Base-by-base conservation (phyloP, 148 eudicot genomes). In the Selenicereus undatus region DNA sequence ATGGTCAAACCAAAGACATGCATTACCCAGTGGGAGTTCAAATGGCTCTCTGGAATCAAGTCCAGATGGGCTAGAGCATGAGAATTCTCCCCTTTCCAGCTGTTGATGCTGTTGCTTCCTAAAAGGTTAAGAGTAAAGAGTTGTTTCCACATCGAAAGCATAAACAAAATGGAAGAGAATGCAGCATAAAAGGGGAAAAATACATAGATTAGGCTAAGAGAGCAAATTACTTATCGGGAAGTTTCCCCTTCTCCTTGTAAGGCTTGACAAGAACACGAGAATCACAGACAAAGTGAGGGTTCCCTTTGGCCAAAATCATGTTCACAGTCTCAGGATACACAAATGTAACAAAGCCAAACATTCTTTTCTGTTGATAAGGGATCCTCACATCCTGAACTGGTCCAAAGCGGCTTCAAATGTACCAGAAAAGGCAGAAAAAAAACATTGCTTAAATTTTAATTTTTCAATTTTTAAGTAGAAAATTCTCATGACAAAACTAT, bases 231-330 rank as follows among this genome's bases (percentile, higher is more conserved):
- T 90, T 95, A 86, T 92, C 97, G 11, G 88, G 92, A 50, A 92
- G 76, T 83, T 93, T 95, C 56, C 97, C 96, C 82, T 95, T 95
- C 89, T 95, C 98, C 88, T 93, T 95, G 89, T 95, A 95, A 50
- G 98, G 97, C 85, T 95, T 95, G 58, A 95, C 98, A 76, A 95
- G 97, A 82, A 95, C 98, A 4, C 98, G 96, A 76, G 98, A 93
- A 79, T 95, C 97, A n/a, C 97, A 93, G 3, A 95, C 97, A 81
- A 95, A 95, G 80, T 95, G 97, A 18, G 97, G 98, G 76, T 95
- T 95, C 54, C 98, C 98, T 87, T 92, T 95, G 16, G 98, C 91
- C 84, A 95, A 84, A 79, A 95, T 95, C 75, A 84, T 74, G 86
- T 88, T 93, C 74, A 95, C 97, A 18, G 97, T 95, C 73, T 92